Base-by-base conservation (phyloP, 1,284 basidiomycete species). In the Sanghuangporus weigelae region DNA sequence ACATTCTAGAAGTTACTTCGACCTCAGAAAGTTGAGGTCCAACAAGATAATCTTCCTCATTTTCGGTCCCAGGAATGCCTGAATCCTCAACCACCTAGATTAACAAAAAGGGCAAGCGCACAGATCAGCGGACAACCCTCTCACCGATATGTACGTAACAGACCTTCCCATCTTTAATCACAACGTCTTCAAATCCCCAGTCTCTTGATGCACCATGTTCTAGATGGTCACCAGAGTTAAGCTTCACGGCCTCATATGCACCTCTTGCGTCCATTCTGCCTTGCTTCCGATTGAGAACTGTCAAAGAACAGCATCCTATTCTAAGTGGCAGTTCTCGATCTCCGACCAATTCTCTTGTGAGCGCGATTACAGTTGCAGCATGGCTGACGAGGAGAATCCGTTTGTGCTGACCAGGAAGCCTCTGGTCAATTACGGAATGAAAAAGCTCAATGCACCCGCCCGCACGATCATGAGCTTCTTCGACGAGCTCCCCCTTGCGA, bases 131-230 rank as follows among this genome's bases (percentile, higher is more conserved):
- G 46, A 58, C 19, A 35, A n/a, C 8, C 36, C 14, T 46, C 54
- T 50, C 38, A 39, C 49, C 38, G 10, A 14, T 16, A 35, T n/a
- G 44, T 11, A 55, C 50, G 35, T 23, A 35, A 68, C 73, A 26
- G 46, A 83, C 83, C 72, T 80, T 73, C 21, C 81, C 81, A 63
- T 80, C 71, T 4, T 77, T 77, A 39, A 86, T 78, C 66, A 81
- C 73, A 14, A 89, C 80, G 71, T 92, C 84, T 68, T 90, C 86
- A 65, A 93, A 85, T 11, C 92, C 91, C 92, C 92, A 95, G 54
- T 90, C 88, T 65, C 91, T 79, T 62, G 83, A 79, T 1, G 82
- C 71, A 2, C 88, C 89, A 1, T 84, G 78, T 31, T 79, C 80
- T 66, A 93, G 71, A 72, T 89, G 87, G 1, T 72, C 70, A 4